Conservation (phyloP, 306 rosid species). For the Rosa chinensis region DNA sequence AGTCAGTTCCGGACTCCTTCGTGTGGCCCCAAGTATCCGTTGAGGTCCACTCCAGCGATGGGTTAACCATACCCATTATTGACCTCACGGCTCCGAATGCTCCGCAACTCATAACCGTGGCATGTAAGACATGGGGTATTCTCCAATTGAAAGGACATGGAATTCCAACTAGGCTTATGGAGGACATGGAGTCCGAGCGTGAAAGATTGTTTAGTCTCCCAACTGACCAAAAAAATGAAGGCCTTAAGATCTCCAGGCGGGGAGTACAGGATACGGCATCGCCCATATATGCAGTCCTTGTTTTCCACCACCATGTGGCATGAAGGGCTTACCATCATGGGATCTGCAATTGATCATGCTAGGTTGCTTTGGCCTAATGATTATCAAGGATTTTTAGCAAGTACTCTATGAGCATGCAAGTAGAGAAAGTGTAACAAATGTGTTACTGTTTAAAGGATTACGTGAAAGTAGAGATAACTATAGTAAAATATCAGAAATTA, state of each 20-base stretch:
- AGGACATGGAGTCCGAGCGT: neutral
- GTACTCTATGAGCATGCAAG: slow-evolving; percentile 34
- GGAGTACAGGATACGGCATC: neutral
- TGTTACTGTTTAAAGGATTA: no score
- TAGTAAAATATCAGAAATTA: no score
- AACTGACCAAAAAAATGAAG: neutral
- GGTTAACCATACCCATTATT: neutral
- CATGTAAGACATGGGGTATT: neutral
- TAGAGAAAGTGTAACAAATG: neutral
- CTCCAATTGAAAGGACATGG: neutral
- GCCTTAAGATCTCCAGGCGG: neutral
- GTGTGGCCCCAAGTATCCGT: neutral
- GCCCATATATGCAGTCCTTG: neutral
- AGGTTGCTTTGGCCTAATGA: neutral
- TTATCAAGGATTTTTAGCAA: neutral
- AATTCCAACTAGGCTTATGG: neutral
- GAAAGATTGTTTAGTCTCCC: neutral
- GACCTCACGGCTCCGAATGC: neutral
- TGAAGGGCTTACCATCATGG: neutral
- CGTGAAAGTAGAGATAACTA: no score
- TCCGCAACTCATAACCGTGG: neutral
- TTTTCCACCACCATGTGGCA: neutral
- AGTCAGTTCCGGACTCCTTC: neutral
- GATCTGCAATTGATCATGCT: neutral
- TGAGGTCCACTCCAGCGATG: neutral